Evolutionary conservation across 2,329 filamentous ascomycete species (phyloP), one percentile per base, ranked within the genome.

Genomic region (Botrytis deweyae): DNA sequence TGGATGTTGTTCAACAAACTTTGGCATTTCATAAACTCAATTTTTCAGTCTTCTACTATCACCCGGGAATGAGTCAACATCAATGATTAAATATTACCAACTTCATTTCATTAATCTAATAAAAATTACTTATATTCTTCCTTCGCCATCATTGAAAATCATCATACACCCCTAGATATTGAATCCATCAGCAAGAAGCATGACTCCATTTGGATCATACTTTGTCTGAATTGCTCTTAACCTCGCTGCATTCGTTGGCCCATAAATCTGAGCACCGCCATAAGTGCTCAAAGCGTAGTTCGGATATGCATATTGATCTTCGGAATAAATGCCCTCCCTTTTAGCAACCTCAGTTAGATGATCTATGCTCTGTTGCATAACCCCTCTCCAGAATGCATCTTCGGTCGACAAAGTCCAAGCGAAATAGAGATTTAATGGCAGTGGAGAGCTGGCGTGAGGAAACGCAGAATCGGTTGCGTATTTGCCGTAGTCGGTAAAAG

Each of bases 381-480:
- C 59, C 10, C 66, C 70, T 20, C 77, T 71, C 81, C 81, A 82
- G 44, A 74, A 81, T 8, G 77, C 75, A 55, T 82, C 81, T 2
- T 82, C 76, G 6, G 58, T 25, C 9, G 72, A 22, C 14, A 73
- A 63, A 29, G 55, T 49, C 81, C 81, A 82, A 9, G 78, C 64
- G 33, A 77, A 80, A 64, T 81, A 81, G 7, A 81, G 38, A 65
- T 81, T 80, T 4, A 82, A 74, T 75, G 81, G 73, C 18, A 55
- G 7, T 18, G 72, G 59, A 38, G 80, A 81, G 18, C 79, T 76
- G 6, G 73, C 67, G 25, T 82, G 81, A 0, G 81, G 81, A 68
- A 76, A 82, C 2, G 80, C 81, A 16, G 80, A 80, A 8, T 81
- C 79, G 0, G 79, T 81, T 1, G 80, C 77, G 62, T 81, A 75